Percentiles rank a stretch among this genome's conserved stretches.
Evolutionary conservation across 2,329 filamentous ascomycete genomes (phyloP).

Genomic region (Neophaeococcomyces mojaviensis): DNA sequence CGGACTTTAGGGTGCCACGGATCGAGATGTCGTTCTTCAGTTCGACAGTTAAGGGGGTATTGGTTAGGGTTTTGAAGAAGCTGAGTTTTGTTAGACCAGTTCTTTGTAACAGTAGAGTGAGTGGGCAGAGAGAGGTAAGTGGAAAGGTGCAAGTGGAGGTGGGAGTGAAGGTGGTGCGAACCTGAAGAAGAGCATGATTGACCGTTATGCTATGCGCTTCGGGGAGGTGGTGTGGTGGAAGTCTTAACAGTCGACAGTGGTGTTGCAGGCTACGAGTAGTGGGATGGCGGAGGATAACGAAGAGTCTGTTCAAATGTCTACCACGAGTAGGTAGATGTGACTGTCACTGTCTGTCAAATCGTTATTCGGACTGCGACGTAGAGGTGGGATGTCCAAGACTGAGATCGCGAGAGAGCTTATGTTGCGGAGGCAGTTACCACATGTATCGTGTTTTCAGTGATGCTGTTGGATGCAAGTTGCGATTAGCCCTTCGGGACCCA

Average conservation of each 20-base stretch:
- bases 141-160: not conserved
- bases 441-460: no score
- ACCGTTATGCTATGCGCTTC: no score
- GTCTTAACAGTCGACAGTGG: no score
- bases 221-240: not conserved
- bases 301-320: no score
- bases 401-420: no score
- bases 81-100: slow-evolving; percentile 38
- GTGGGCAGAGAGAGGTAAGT: not conserved
- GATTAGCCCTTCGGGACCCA: no score
- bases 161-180: not conserved
- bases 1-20: slow-evolving; percentile 87
- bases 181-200: slow-evolving; percentile 7
- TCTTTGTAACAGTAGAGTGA: not conserved
- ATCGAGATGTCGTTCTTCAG: slow-evolving; percentile 99
- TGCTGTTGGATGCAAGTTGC: no score
- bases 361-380: not conserved
- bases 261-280: no score
- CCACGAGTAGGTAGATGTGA: not conserved
- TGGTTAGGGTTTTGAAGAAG: slow-evolving; percentile 98
- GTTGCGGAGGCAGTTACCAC: no score
- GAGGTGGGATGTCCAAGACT: no score
- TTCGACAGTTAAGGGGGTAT: slow-evolving; percentile 94
- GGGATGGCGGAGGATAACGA: no score
- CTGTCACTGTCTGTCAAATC: not conserved